Percentiles rank a stretch among this genome's conserved stretches.
Evolutionary conservation across 495 filamentous ascomycete species (phyloP).

Genomic region (Lasiosphaeria hispida): DNA sequence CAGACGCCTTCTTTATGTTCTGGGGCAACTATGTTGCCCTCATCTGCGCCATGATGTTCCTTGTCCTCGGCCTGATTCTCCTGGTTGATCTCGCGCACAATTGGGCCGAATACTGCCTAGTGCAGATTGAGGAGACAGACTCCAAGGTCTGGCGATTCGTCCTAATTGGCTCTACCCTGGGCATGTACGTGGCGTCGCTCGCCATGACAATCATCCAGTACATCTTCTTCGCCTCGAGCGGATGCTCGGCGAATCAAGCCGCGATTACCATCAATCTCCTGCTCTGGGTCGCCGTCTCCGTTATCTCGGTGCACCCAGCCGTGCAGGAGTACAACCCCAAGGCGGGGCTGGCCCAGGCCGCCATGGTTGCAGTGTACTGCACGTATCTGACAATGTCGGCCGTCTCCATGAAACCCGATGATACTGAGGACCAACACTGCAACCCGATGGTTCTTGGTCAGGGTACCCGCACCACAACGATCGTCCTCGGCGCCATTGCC

Average conservation of each 20-base stretch:
- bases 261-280: constrained; percentile 77
- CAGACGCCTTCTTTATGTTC: constrained; percentile 89
- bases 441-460: constrained; percentile 88
- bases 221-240: constrained; percentile 82
- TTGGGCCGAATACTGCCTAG: constrained; percentile 95
- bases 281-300: constrained; percentile 75
- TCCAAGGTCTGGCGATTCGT: constrained; percentile 79
- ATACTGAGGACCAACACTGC: constrained; percentile 71
- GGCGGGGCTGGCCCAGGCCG: constrained; percentile 91
- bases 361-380: constrained; percentile 97
- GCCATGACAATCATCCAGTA: constrained; percentile 97
- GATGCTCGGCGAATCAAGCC: constrained; percentile 92
- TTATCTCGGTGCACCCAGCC: constrained; percentile 82
- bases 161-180: constrained; percentile 85
- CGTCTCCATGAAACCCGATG: constrained; percentile 96
- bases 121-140: constrained; percentile 87
- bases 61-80: constrained; percentile 87
- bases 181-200: constrained; percentile 87
- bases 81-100: constrained; percentile 93
- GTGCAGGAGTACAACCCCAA: constrained; percentile 91
- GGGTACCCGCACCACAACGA: constrained; percentile 83
- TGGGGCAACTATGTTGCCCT: constrained; percentile 95
- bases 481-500: constrained; percentile 88
- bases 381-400: constrained; percentile 98
- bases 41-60: constrained; percentile 86